Conservation (phyloP, 2,329 filamentous ascomycete species). For the Aureobasidium namibiae region DNA sequence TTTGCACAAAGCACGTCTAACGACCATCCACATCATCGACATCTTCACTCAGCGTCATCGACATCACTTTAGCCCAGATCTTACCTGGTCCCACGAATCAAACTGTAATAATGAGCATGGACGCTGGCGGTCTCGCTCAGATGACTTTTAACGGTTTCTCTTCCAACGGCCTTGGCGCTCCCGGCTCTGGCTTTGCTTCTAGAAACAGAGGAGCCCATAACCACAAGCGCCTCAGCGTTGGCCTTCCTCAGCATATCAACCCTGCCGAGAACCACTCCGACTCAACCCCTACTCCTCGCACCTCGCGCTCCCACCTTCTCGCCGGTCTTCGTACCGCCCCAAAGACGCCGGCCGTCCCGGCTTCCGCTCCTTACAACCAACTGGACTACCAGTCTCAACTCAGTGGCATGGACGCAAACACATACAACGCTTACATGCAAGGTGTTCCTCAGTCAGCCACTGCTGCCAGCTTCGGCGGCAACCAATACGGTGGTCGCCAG, state of each 20-base stretch:
- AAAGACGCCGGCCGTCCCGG: constrained; percentile 68
- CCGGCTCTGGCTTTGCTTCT: constrained; percentile 74
- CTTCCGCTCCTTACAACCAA: constrained; percentile 54
- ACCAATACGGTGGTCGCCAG: constrained; percentile 36
- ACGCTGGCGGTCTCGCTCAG: constrained; percentile 98
- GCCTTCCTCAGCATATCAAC: constrained; percentile 59
- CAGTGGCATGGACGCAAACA: constrained; percentile 36
- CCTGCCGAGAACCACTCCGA: constrained; percentile 61
- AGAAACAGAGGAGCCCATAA: constrained; percentile 70
- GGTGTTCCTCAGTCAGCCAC: constrained; percentile 51
- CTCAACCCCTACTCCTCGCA: constrained; percentile 67
- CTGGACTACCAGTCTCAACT: constrained; percentile 38
- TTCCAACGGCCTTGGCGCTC: constrained; percentile 64
- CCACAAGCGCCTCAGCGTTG: constrained; percentile 81
- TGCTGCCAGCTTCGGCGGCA: constrained; percentile 39
- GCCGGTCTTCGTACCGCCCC: constrained; percentile 89
- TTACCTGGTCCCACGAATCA: constrained; percentile 14
- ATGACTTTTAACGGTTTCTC: constrained; percentile 80
- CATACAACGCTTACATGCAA: constrained; percentile 36
- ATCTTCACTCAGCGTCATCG: not conserved
- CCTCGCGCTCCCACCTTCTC: constrained; percentile 83
- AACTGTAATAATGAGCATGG: constrained; percentile 50
- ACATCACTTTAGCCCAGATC: constrained; percentile 9
- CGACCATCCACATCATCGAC: constrained; percentile 1
- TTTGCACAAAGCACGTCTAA: constrained; percentile 7